Base-by-base conservation (phyloP, 306 rosid genomes). In the Dalbergia oliveri region DNA sequence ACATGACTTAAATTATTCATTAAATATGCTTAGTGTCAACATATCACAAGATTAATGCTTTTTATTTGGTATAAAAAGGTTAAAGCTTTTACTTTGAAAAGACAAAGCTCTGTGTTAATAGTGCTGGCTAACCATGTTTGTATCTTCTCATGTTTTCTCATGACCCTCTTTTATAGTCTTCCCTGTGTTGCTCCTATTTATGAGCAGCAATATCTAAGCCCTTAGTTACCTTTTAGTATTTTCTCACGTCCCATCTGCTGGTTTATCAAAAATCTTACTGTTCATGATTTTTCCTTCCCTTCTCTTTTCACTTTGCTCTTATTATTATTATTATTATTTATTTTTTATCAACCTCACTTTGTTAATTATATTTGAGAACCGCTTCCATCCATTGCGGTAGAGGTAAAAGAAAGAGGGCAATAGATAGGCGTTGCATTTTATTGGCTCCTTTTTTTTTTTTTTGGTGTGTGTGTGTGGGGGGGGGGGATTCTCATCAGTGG, bases 71-170 rank as follows among this genome's bases (percentile, higher is more conserved):
- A 8, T 19, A 9, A 33, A 26, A n/a, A 39, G 8, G n/a, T 16
- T 66, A 16, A 66, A 16, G n/a, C 21, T n/a, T n/a, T 9, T 41
- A 19, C 41, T 11, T 43, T 66, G 53, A 43, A 18, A 43, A 43
- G 72, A 11, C 33, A 66, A 43, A 10, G 72, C 34, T 18, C 49
- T 11, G n/a, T 63, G 35, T 34, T 33, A 44, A 63, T 13, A 15
- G 11, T 35, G 56, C 65, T 54, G 35, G 31, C 0, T 51, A 18
- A 33, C 12, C 60, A 59, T 12, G 15, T 79, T 69, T 73, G 84
- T 66, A 54, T 66, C 45, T 73, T 81, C 70, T 69, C 68, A 45
- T 81, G 75, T 56, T 65, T 73, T 65, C 72, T 12, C 16, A 56
- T 10, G 59, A 51, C 56, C 23, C 44, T 50, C 66, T 61, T 3